A percentile compares a stretch with the other conserved stretches of the same genome.
These are phyloP conservation scores for Piper betle DNA, from an alignment of 164 flowering plant genomes.

Conservation along the genomic window DNA sequence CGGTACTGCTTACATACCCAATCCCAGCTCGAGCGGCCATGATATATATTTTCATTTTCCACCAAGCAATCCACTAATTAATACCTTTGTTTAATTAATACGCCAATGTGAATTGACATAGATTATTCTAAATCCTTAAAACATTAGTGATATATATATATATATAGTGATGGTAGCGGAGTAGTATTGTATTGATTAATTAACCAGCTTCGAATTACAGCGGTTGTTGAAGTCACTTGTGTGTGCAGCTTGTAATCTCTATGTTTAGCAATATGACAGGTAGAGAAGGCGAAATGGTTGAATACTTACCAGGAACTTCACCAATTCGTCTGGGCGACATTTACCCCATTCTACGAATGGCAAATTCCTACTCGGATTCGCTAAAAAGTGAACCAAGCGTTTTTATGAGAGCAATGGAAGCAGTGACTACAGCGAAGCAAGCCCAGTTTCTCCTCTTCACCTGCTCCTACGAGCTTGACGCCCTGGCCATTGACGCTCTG, in stretches of 20 bases:
- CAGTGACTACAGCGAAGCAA: conserved; percentile 10
- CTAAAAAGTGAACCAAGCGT: background rate
- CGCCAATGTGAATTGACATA: no score
- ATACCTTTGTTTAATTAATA: no score
- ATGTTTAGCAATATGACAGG: conserved; percentile 2
- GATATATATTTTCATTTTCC: no score
- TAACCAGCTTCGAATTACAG: no score
- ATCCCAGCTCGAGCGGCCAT: no score
- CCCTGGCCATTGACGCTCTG: conserved; percentile 17
- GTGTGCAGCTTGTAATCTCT: background rate
- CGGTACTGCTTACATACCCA: background rate
- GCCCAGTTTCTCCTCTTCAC: conserved; percentile 35
- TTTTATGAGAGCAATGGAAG: conserved; percentile 1
- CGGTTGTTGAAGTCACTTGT: no score
- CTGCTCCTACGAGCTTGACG: conserved; percentile 40
- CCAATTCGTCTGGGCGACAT: conserved; percentile 6
- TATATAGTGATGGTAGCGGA: no score
- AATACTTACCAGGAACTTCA: conserved; percentile 43
- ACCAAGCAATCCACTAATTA: no score
- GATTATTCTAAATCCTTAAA: no score
- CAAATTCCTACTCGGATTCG: no score
- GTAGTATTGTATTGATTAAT: no score
- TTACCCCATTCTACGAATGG: background rate
- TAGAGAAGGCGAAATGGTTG: conserved; percentile 22
- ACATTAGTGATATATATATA: no score